Base-by-base conservation (phyloP, 106 monocot species). In the Apostasia shenzhenica region DNA sequence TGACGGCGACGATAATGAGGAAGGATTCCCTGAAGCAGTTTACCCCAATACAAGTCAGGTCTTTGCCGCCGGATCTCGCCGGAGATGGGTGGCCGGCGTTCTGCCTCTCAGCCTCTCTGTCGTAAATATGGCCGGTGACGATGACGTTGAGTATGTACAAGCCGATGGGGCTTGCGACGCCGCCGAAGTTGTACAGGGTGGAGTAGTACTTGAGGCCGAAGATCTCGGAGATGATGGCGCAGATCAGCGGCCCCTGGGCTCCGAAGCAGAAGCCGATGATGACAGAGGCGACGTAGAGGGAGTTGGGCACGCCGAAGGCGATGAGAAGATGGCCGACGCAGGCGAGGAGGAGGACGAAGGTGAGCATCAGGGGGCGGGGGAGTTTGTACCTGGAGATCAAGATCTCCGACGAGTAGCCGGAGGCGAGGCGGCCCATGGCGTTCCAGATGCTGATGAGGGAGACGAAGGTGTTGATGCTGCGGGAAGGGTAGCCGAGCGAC, bases 401-500 rank as follows among this genome's bases (percentile, higher is more conserved):
- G 55, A 80, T 72, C 72, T 89, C 85, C 8, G 89, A 89, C 44
- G 41, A 58, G 75, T 85, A 89, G 4, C 85, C 82, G 4, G 89
- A 67, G 37, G 66, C 14, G 7, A 89, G 82, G 5, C 89, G 63
- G 14, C 89, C 88, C 4, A 67, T 38, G 49, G 80, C 80, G 59
- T 75, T 89, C 85, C 85, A 89, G 10, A 89, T 85, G 82, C 89
- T 89, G 5, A 85, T 78, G n/a, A 89, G 89, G 12, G 89, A 89
- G 55, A 89, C 79, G 56, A 89, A 80, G 11, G 88, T 84, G 63
- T 56, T 67, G 12, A 84, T 77, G 68, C 69, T 76, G 2, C 14
- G 59, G 7, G 52, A 12, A 0, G 83, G 67, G 81, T 91, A 91
- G 7, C 91, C 91, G 3, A 84, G 66, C 1, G 86, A 84, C 14